A percentile compares a stretch with the other conserved stretches of the same genome.
phyloP scores from a whole-genome alignment of 208 protist species.

The Wallacemonas sp. region DNA sequence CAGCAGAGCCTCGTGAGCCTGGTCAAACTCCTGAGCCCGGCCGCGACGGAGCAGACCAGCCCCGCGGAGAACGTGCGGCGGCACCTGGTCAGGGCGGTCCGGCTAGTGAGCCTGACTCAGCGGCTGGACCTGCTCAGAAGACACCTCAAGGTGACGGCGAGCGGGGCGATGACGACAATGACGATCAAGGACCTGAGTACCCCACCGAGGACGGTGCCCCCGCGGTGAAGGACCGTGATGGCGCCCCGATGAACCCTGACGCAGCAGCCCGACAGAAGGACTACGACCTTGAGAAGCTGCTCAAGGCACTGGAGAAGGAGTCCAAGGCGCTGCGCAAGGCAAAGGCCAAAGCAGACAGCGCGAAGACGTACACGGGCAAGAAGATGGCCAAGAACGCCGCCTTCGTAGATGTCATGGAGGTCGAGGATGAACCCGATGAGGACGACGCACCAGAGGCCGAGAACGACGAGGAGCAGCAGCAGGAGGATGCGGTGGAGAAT shows the following conservation, averaged over 20 bases:
- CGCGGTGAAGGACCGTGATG: not conserved
- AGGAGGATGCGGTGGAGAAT: not conserved
- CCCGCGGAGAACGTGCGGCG: too few relatives aligned
- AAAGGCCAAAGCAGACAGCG: not conserved
- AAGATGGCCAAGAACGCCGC: not conserved
- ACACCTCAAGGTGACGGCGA: too few relatives aligned
- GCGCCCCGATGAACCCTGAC: not conserved
- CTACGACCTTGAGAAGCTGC: not conserved
- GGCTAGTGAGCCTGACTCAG: too few relatives aligned
- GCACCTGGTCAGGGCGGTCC: too few relatives aligned
- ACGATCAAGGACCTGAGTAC: slow-evolving; percentile 7
- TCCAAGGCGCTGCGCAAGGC: slow-evolving; percentile 1
- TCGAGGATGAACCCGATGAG: not conserved
- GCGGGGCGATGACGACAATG: slow-evolving; percentile 15
- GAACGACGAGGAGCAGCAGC: not conserved
- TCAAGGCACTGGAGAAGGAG: slow-evolving; percentile 11
- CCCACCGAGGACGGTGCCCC: slow-evolving; percentile 1
- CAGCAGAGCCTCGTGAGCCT: too few relatives aligned
- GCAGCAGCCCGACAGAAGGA: not conserved
- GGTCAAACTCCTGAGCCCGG: too few relatives aligned
- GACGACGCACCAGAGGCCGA: not conserved
- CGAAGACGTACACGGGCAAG: not conserved
- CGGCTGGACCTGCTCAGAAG: too few relatives aligned
- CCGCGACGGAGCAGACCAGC: too few relatives aligned
- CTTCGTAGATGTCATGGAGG: slow-evolving; percentile 12